Conservation (phyloP, 192 early-diverging fungal species). For the Podila horticola region DNA sequence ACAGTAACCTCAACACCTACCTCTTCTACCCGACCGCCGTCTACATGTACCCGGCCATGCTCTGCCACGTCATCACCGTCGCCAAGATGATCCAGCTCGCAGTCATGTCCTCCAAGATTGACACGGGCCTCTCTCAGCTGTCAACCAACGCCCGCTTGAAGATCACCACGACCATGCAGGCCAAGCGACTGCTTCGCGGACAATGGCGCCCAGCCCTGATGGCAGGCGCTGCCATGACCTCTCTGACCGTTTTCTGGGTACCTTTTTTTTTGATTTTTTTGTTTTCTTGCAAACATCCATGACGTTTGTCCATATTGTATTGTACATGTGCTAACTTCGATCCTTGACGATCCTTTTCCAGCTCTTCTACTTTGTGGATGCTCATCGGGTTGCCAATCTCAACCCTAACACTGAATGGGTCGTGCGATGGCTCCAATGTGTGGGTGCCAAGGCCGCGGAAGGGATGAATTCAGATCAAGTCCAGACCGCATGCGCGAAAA, state of each 20-base stretch:
- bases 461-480: slow-evolving; percentile 11
- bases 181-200: slow-evolving; percentile 40
- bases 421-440: slow-evolving; percentile 15
- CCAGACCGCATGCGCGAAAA: slow-evolving; percentile 18
- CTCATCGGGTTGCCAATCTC: slow-evolving; percentile 8
- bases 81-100: slow-evolving; percentile 47
- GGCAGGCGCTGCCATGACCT: slow-evolving; percentile 20
- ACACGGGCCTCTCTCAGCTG: slow-evolving; percentile 30
- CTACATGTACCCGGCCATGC: slow-evolving; percentile 41
- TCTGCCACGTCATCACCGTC: slow-evolving; percentile 28
- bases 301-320: background rate
- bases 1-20: slow-evolving; percentile 25
- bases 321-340: no score
- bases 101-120: slow-evolving; percentile 24
- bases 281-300: background rate
- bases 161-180: slow-evolving; percentile 35
- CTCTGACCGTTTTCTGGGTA: slow-evolving; percentile 42
- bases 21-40: slow-evolving; percentile 45
- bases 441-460: background rate
- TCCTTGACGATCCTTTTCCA: background rate
- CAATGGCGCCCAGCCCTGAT: slow-evolving; percentile 51
- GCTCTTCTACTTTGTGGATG: slow-evolving; percentile 45
- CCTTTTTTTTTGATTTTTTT: background rate
- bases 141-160: slow-evolving; percentile 16
- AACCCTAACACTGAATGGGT: slow-evolving; percentile 13